phyloP scores from a whole-genome alignment of 1,139 yeast species.

The Kazachstania sp. region DNA sequence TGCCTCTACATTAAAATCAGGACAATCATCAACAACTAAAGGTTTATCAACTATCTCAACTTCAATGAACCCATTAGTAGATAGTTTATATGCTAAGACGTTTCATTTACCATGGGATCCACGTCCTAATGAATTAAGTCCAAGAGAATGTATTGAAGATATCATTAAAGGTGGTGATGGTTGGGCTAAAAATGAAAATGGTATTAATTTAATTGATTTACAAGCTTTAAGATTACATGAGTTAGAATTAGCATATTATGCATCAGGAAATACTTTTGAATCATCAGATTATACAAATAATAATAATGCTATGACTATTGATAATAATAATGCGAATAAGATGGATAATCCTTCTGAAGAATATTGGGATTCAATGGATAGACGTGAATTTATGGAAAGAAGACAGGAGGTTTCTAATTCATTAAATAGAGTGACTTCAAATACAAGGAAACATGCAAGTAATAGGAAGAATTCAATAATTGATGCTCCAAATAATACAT shows the following conservation, averaged over 20 bases:
- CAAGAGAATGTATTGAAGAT: constrained; percentile 66
- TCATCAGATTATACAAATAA: background rate
- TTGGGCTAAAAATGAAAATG: constrained; percentile 46
- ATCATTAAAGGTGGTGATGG: constrained; percentile 70
- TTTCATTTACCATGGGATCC: constrained; percentile 74
- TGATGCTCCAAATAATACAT: background rate
- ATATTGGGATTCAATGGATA: constrained; percentile 14
- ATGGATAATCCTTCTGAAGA: constrained; percentile 3
- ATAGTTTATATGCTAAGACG: constrained; percentile 49
- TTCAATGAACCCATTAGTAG: constrained; percentile 40
- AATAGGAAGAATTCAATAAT: background rate
- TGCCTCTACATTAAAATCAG: background rate
- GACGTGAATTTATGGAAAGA: constrained; percentile 14
- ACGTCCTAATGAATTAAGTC: constrained; percentile 63
- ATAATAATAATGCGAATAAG: background rate
- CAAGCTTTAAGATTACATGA: constrained; percentile 30
- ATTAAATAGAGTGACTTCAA: background rate
- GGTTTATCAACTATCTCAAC: constrained; percentile 16
- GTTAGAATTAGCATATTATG: constrained; percentile 16
- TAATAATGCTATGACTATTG: background rate
- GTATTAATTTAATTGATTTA: constrained; percentile 36
- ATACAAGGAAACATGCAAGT: background rate
- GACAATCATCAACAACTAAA: constrained; percentile 4
- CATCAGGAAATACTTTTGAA: background rate
- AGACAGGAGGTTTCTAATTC: constrained; percentile 7